Evolutionary conservation across 345 rosid species (phyloP), one percentile per base, ranked within the genome.

Genomic region (Brassica napus): DNA sequence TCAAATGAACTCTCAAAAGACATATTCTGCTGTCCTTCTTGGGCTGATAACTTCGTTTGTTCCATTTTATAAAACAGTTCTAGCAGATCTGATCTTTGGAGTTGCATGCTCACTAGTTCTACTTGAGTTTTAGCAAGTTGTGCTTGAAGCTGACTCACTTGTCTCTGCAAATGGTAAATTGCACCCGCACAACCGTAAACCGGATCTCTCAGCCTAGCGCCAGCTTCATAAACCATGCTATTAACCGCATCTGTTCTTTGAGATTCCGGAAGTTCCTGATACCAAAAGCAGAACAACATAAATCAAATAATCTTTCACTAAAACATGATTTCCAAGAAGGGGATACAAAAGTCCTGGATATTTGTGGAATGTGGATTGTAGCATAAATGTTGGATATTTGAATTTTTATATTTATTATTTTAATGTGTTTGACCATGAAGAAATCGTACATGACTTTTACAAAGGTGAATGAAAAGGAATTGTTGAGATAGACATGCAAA

Each of bases 161-260:
- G 98, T 34, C 89, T 91, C 35, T 90, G 98, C 6, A 93, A 87
- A 49, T 90, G 94, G 82, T 89, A 91, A 18, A 93, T 90, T 0
- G 93, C 91, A 10, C 98, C 98, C 0, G 98, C 97, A 16, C 93
- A 87, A 4, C 98, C 98, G 74, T 93, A 93, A 24, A 93, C 91
- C 2, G 98, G 98, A 71, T 93, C 98, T 63, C 98, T 82, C 55
- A 93, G 85, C 72, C 98, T 87, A 2, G 98, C 94, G 42, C 92
- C 82, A 0, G 98, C 98, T 73, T 93, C 98, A 12, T 93, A 93
- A 0, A 91, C 98, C 98, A 93, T 93, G 85, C 97, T 91, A 84
- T 93, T 93, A 54, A 93, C 98, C 9, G 98, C 98, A 68, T 93
- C 98, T 0, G 95, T 92, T 77, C 95, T 88, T 34, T 90, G 93